Base-by-base conservation (phyloP, 2,329 filamentous ascomycete species). In the Penicillium sp. region DNA sequence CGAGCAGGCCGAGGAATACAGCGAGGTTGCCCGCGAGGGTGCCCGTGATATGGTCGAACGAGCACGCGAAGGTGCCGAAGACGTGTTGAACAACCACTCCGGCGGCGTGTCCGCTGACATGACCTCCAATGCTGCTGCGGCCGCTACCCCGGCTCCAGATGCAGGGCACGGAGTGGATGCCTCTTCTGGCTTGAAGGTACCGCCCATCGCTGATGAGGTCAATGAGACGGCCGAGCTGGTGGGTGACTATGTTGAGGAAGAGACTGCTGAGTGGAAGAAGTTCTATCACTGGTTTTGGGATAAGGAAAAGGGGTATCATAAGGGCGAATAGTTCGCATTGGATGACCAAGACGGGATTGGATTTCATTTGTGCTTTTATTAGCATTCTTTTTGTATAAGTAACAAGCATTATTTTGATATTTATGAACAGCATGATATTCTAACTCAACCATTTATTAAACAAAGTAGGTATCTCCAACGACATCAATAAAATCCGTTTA, bases 151-250 rank as follows among this genome's bases (percentile, higher is more conserved):
- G 47, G 49, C 51, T 20, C 35, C 58, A 13, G 27, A 30, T 50
- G 44, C 50, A n/a, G 39, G 40, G 4, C 31, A 42, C 39, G 56
- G 58, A 11, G 54, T 63, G 18, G 60, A 62, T 49, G 53, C 58
- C 13, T 61, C 58, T 3, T 61, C 60, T 20, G 56, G 60, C 1
- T 14, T 57, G n/a, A 61, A 62, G 31, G 46, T 57, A 8, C 46
- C 57, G 0, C 39, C 51, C 35, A 20, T 58, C 39, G 20, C 58
- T 4, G 53, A 58, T 44, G 67, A 66, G 10, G 60, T 70, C 5
- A 72, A 76, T 53, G 74, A 75, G 53, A 73, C 73, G 28, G 74
- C 74, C 7, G 73, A 76, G 54, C 63, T 77, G 57, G 73, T 77
- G 14, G 69, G 66, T 2, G 74, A 76, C 50, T 76, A 76, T 58